A percentile compares a stretch with the other conserved stretches of the same genome.
These are phyloP conservation scores for Solanum ossicruentum DNA, from an alignment of 257 asterid genomes.

Conservation along the genomic window DNA sequence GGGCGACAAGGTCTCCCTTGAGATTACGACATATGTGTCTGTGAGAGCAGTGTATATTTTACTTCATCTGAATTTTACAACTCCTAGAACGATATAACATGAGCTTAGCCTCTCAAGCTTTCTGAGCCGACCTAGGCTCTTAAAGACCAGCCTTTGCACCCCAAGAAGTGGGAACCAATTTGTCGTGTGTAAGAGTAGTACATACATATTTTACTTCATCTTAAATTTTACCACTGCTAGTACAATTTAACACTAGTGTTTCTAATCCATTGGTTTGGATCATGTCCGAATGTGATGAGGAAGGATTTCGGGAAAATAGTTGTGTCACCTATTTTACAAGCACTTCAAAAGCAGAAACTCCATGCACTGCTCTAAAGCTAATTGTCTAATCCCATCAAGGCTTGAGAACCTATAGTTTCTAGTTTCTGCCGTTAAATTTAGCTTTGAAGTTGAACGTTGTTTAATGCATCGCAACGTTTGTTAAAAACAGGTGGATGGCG, in stretches of 20 bases:
- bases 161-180: background rate
- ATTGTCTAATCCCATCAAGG: background rate
- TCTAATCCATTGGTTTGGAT: background rate
- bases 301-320: background rate
- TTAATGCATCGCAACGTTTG: slow-evolving; percentile 14
- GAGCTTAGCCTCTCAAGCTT: background rate
- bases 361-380: background rate
- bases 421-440: background rate
- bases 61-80: background rate
- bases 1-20: background rate
- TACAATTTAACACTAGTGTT: background rate
- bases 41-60: background rate
- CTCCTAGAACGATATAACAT: background rate
- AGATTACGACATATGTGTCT: background rate
- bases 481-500: slow-evolving; percentile 70
- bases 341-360: background rate
- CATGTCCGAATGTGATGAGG: background rate
- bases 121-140: no score
- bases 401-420: background rate
- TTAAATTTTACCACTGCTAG: background rate
- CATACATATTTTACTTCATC: background rate
- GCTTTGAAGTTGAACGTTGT: slow-evolving; percentile 2
- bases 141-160: no score
- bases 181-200: background rate
- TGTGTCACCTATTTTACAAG: background rate